A percentile compares a stretch with the other conserved stretches of the same genome.
phyloP scores from a whole-genome alignment of 2,329 filamentous ascomycete species.

The Ceratocystiopsis sp. region DNA sequence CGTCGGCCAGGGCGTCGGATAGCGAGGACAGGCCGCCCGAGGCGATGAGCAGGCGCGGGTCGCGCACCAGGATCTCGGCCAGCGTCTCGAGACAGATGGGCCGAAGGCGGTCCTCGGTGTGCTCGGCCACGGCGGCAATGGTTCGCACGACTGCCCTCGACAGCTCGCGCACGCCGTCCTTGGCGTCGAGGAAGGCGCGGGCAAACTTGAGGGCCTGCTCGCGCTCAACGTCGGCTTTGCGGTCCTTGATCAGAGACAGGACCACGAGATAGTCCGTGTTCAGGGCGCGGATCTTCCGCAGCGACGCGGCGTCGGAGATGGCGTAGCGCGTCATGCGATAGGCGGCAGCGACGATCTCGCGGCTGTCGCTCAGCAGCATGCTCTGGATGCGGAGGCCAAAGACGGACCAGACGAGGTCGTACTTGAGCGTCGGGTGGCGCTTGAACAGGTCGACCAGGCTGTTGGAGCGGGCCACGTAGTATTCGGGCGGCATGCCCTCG shows the following conservation, averaged over 20 bases:
- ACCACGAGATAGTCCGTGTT: constrained; percentile 91
- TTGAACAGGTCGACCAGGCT: constrained; percentile 93
- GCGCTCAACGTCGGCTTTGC: constrained; percentile 89
- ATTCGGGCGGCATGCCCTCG: constrained; percentile 77
- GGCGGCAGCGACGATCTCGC: constrained; percentile 87
- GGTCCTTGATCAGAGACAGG: constrained; percentile 82
- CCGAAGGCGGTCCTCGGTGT: constrained; percentile 67
- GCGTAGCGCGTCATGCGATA: constrained; percentile 89
- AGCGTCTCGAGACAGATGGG: constrained; percentile 88
- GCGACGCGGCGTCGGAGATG: constrained; percentile 77
- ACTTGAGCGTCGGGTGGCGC: constrained; percentile 80
- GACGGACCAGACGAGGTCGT: constrained; percentile 88
- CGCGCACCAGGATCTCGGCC: constrained; percentile 76
- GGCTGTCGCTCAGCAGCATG: constrained; percentile 88
- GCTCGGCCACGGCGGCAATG: constrained; percentile 78
- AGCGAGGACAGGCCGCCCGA: constrained; percentile 73
- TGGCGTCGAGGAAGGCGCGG: constrained; percentile 85
- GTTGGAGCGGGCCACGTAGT: constrained; percentile 88
- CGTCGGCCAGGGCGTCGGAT: constrained; percentile 84
- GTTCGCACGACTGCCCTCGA: constrained; percentile 77
- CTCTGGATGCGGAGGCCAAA: constrained; percentile 89
- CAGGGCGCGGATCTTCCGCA: constrained; percentile 71
- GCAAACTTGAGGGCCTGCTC: constrained; percentile 97
- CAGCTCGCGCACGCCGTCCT: constrained; percentile 75
- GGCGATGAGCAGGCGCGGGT: constrained; percentile 63